phyloP scores from a whole-genome alignment of 495 filamentous ascomycete genomes.

The Penicillium robsamsonii region DNA sequence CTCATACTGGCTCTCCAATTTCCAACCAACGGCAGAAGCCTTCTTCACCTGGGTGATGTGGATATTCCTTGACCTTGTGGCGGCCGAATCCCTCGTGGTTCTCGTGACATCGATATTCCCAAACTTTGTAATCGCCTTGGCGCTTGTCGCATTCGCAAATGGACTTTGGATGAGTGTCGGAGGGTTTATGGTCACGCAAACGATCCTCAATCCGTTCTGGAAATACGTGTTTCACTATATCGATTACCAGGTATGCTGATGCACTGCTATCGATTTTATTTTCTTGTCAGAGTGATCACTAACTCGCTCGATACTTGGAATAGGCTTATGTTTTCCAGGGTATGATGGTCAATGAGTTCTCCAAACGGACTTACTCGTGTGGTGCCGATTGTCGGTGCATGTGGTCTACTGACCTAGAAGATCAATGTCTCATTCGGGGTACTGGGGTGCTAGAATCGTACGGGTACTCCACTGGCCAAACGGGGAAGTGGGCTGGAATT shows the following conservation, averaged over 20 bases:
- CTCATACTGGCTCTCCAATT: conserved; percentile 77
- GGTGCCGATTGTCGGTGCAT: conserved; percentile 60
- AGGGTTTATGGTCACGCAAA: conserved; percentile 73
- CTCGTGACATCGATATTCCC: conserved; percentile 69
- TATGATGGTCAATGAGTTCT: conserved; percentile 89
- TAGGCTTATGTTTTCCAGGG: conserved; percentile 78
- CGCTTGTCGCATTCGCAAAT: conserved; percentile 76
- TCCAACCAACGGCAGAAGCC: conserved; percentile 59
- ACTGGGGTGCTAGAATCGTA: conserved; percentile 64
- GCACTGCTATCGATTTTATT: not conserved
- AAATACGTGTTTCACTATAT: conserved; percentile 82
- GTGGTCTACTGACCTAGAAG: conserved; percentile 61
- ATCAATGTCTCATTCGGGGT: conserved; percentile 65
- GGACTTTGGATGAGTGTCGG: conserved; percentile 83
- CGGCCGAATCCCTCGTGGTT: conserved; percentile 77
- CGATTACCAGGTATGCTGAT: conserved; percentile 61
- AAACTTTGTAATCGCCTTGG: conserved; percentile 73
- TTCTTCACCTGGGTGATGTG: conserved; percentile 84
- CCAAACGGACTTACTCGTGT: conserved; percentile 58
- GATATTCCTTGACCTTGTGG: conserved; percentile 81
- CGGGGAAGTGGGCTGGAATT: conserved; percentile 72
- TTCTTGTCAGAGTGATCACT: conserved; percentile 1
- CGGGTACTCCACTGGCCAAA: conserved; percentile 60
- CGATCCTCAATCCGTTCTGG: conserved; percentile 75
- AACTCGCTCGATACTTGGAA: not conserved